These are phyloP conservation scores for Cryptococcus sp. DNA, from an alignment of 1,284 basidiomycete species.

Conservation along the genomic window DNA sequence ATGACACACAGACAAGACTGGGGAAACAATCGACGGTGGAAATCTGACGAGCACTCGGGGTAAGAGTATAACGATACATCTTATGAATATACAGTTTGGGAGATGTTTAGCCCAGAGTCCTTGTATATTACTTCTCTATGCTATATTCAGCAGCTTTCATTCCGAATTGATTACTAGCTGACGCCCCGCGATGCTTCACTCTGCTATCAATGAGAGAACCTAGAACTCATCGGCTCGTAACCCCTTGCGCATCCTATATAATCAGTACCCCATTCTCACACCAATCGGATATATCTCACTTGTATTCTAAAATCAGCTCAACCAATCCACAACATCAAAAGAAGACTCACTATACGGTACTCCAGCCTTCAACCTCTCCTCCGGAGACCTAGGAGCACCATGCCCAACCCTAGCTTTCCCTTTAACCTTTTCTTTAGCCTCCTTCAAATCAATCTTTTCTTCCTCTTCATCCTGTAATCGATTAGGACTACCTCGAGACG, in stretches of 20 bases:
- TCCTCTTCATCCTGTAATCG: conserved; percentile 10
- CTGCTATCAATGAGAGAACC: neutral
- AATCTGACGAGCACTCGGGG: too few species aligned
- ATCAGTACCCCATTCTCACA: neutral
- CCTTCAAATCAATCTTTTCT: conserved; percentile 11
- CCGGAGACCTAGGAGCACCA: conserved; percentile 22
- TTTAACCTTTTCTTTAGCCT: conserved; percentile 13
- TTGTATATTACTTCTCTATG: too few species aligned
- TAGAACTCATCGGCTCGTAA: conserved; percentile 44
- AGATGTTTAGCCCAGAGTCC: too few species aligned
- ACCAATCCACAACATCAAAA: neutral
- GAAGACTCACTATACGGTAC: conserved; percentile 46
- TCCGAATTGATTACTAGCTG: too few species aligned
- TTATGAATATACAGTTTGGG: too few species aligned
- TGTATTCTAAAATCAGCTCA: conserved; percentile 19
- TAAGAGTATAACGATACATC: too few species aligned
- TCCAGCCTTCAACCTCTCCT: conserved; percentile 38
- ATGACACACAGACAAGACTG: too few species aligned
- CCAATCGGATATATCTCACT: conserved; percentile 16
- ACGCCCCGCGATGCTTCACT: too few species aligned
- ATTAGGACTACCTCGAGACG: conserved; percentile 18
- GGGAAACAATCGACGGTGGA: too few species aligned
- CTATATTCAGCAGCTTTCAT: too few species aligned
- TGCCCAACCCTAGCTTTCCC: conserved; percentile 18
- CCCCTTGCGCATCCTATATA: conserved; percentile 36